phyloP scores from a whole-genome alignment of 2,329 filamentous ascomycete genomes.

The Botrytis cinerea region DNA sequence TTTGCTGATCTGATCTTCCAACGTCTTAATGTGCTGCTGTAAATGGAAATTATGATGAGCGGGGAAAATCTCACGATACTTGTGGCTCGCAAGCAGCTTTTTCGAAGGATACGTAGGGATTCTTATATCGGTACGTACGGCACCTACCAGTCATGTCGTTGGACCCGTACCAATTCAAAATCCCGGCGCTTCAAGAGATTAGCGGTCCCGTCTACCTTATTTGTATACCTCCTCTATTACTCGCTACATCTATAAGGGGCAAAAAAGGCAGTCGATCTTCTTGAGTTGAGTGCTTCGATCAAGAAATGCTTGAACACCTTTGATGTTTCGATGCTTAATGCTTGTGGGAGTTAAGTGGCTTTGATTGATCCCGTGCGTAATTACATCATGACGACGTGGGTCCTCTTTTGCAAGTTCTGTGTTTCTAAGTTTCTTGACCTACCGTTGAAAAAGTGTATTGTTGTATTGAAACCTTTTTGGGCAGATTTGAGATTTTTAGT shows the following conservation, averaged over 20 bases:
- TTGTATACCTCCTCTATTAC: background rate
- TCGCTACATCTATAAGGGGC: slow-evolving; percentile 1
- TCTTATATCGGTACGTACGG: slow-evolving; percentile 7
- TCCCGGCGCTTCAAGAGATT: slow-evolving; percentile 18
- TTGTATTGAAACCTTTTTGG: background rate
- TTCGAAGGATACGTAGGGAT: background rate
- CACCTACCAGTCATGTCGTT: background rate
- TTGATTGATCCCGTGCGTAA: slow-evolving; percentile 15
- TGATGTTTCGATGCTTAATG: slow-evolving; percentile 7
- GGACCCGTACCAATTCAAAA: background rate
- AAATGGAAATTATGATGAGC: slow-evolving; percentile 8
- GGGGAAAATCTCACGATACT: slow-evolving; percentile 17
- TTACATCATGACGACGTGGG: slow-evolving; percentile 20
- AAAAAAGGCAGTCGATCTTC: background rate
- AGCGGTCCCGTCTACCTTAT: background rate
- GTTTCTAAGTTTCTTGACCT: background rate
- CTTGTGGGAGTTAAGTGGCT: background rate
- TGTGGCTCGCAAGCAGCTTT: background rate
- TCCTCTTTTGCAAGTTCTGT: slow-evolving; percentile 1
- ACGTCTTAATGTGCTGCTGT: background rate
- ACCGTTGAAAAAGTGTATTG: background rate
- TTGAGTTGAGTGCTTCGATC: background rate
- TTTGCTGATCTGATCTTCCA: slow-evolving; percentile 17
- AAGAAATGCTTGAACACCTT: slow-evolving; percentile 5
- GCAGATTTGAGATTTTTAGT: slow-evolving; percentile 6